Evolutionary conservation across 2,329 filamentous ascomycete genomes (phyloP), one percentile per base, ranked within the genome.

Genomic region (Ophiosphaerella narmari): DNA sequence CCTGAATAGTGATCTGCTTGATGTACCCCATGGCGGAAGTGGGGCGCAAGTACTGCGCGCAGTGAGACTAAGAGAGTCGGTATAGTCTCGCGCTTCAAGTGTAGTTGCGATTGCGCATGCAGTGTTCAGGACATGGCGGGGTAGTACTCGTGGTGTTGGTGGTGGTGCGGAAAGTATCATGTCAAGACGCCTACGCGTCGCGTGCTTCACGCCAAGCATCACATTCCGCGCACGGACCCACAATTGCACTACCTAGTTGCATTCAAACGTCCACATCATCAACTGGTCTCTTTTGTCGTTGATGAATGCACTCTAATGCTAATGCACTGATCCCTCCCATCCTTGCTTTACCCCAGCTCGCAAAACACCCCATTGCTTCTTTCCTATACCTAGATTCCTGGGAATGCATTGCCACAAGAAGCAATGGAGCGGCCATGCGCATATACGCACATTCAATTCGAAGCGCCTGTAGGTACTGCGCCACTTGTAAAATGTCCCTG

Each of bases 1-100:
- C 94, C 76, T 99, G 94, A 73, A 99, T 97, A 75, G 97, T 97
- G 75, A 97, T 97, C 80, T 99, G 94, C 77, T 99, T 99, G 83
- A 99, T 97, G 80, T 95, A 94, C 31, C 68, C 68, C 70, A 72
- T 72, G 16, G 48, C 52, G 55, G 54, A 57, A 62, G 57, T 37
- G 36, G 52, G 44, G 47, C 49, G 59, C 54, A 46, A 37, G 39
- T 36, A 41, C 39, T 9, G 48, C 50, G 46, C 54, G 38, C 42
- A 24, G 39, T 46, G 14, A 21, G 18, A 24, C 6, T 52, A n/a
- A 31, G 26, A 34, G 21, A 39, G 41, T 16, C 4, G 6, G 36
- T 24, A n/a, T 35, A 24, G 23, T 7, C 26, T 45, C 47, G 40
- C 48, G 34, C 31, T 36, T n/a, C 12, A 2, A 21, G 12, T 23